These are phyloP conservation scores for Anethum foeniculum DNA, from an alignment of 140 eudicot genomes.

Conservation along the genomic window DNA sequence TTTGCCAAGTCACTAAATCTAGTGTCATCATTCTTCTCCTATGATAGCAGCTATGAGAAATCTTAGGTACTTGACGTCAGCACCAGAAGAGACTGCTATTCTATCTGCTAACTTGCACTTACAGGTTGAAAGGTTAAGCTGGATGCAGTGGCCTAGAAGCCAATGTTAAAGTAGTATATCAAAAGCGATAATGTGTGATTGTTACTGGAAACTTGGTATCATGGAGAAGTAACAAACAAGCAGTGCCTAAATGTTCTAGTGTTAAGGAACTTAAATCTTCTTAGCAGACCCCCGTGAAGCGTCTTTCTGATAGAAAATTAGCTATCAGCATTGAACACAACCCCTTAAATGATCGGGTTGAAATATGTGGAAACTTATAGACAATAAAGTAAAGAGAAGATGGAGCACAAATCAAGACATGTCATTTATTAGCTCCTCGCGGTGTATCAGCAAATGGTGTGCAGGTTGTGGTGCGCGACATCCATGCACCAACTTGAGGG, in stretches of 20 bases:
- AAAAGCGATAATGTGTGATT: not conserved
- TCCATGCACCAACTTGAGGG: not conserved
- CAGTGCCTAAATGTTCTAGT: not conserved
- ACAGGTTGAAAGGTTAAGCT: not conserved
- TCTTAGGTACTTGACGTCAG: slow-evolving; percentile 1
- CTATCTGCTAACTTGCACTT: not conserved
- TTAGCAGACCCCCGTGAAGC: not conserved
- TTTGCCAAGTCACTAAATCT: not conserved
- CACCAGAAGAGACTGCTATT: not conserved
- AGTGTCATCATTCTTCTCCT: not conserved
- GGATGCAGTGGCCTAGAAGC: not conserved
- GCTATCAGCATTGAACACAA: not conserved
- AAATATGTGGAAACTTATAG: not conserved
- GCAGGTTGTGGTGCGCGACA: not conserved
- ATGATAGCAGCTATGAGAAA: not conserved
- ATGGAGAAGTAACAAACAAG: not conserved
- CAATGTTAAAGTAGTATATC: not conserved
- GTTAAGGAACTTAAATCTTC: not conserved
- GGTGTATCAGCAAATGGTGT: not conserved
- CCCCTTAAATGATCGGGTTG: not conserved
- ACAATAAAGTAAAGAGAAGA: not conserved
- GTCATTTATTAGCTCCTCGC: not conserved
- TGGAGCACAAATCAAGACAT: not conserved
- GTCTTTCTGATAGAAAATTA: not conserved
- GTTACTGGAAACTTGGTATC: not conserved